These are phyloP conservation scores for Metrosideros polymorpha DNA, from an alignment of 441 rosid species.

Conservation along the genomic window DNA sequence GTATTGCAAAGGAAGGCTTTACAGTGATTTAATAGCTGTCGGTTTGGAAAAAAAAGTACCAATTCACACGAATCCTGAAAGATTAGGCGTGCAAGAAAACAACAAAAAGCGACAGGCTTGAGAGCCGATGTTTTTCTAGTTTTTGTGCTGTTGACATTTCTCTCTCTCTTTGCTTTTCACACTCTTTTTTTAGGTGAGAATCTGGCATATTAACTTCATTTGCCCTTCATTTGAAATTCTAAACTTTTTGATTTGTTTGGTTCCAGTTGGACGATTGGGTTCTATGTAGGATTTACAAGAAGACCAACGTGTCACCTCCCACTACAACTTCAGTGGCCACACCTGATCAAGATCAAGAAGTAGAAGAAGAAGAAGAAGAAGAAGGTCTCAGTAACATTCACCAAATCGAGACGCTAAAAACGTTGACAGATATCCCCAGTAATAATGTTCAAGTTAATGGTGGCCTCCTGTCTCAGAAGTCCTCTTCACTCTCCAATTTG, in stretches of 20 bases:
- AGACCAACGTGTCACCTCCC: slow-evolving; percentile 45
- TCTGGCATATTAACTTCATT: not conserved
- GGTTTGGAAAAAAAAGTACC: not conserved
- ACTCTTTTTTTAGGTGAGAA: not conserved
- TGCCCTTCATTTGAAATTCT: not conserved
- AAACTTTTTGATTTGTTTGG: not conserved
- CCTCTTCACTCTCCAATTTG: slow-evolving; percentile 64
- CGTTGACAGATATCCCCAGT: not conserved
- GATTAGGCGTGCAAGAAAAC: not conserved
- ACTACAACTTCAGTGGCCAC: slow-evolving; percentile 15
- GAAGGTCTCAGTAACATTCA: not conserved
- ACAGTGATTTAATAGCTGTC: not conserved
- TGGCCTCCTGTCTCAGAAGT: slow-evolving; percentile 49
- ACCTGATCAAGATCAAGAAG: slow-evolving; percentile 46
- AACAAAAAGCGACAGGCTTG: not conserved
- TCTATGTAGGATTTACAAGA: slow-evolving; percentile 93
- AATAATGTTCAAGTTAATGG: slow-evolving; percentile 9
- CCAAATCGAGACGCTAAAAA: not conserved
- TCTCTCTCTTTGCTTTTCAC: not conserved
- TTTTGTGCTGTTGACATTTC: not conserved
- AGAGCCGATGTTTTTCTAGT: not conserved
- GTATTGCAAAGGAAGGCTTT: not conserved
- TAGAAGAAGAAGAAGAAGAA: slow-evolving; percentile 37
- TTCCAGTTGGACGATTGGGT: slow-evolving; percentile 95
- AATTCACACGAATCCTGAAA: not conserved